Evolutionary conservation across 768 basidiomycete species (phyloP).

Genomic region (Coprinellus aureogranulatus): DNA sequence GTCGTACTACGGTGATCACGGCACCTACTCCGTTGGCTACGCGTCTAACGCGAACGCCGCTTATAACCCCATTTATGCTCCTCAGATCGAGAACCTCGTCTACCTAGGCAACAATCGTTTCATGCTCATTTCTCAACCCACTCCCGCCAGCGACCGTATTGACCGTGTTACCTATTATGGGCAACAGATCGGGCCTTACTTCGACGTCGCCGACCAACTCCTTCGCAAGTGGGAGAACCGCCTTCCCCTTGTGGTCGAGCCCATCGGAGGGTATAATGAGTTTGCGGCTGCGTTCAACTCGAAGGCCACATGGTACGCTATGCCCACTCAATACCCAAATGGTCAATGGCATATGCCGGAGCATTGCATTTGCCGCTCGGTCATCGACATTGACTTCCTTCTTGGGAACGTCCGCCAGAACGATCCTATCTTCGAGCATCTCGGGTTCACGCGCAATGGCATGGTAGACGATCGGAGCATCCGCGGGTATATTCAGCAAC

Average conservation of each 20-base stretch:
- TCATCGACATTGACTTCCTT: neutral
- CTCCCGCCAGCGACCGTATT: neutral
- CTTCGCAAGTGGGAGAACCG: neutral
- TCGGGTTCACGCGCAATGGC: neutral
- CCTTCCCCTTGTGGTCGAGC: neutral
- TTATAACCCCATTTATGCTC: neutral
- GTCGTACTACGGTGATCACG: too few relatives aligned
- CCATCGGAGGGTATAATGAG: neutral
- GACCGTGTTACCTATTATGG: neutral
- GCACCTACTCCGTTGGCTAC: neutral
- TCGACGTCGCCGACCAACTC: neutral
- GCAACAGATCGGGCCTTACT: neutral
- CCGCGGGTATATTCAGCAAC: neutral
- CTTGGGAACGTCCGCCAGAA: neutral
- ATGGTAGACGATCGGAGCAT: neutral
- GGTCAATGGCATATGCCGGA: neutral
- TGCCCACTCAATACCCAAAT: neutral
- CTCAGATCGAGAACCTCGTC: neutral
- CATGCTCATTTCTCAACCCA: neutral
- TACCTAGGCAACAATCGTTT: neutral
- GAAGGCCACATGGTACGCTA: neutral
- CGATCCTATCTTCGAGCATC: neutral
- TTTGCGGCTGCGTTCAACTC: neutral
- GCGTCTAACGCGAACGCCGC: neutral
- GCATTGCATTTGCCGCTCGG: neutral